Evolutionary conservation across 306 rosid genomes (phyloP).

Genomic region (Sechiopsis laciniata): DNA sequence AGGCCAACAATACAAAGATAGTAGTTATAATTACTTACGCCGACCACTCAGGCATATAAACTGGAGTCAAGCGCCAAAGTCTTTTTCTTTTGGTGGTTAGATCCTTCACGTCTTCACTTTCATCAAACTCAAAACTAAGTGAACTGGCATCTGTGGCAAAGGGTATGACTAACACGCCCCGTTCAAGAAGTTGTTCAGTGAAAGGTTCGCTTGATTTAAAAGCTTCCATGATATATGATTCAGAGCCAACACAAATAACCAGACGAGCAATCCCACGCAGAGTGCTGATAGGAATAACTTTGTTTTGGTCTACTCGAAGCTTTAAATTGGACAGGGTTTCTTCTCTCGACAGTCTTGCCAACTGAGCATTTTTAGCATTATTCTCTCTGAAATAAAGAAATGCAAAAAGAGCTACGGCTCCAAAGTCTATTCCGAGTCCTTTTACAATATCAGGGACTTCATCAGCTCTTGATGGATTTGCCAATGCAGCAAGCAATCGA

Average conservation of each 20-base stretch:
- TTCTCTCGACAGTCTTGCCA: slow-evolving; percentile 76
- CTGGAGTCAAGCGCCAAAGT: slow-evolving; percentile 80
- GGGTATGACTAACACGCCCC: slow-evolving; percentile 88
- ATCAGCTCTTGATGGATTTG: slow-evolving; percentile 59
- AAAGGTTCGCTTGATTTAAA: slow-evolving; percentile 66
- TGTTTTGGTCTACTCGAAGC: slow-evolving; percentile 67
- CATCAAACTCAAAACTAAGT: slow-evolving; percentile 53
- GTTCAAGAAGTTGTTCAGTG: slow-evolving; percentile 63
- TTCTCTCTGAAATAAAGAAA: slow-evolving; percentile 69
- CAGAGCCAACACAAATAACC: slow-evolving; percentile 83
- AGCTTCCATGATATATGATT: slow-evolving; percentile 54
- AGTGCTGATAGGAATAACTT: slow-evolving; percentile 52
- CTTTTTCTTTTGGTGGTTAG: slow-evolving; percentile 53
- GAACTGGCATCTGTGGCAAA: slow-evolving; percentile 59
- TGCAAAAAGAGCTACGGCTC: slow-evolving; percentile 70
- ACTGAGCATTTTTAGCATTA: slow-evolving; percentile 67
- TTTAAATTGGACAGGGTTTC: slow-evolving; percentile 73
- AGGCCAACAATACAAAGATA: slow-evolving; percentile 1
- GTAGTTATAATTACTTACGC: slow-evolving; percentile 42
- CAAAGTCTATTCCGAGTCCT: slow-evolving; percentile 75
- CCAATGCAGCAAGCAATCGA: slow-evolving; percentile 61
- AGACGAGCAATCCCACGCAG: slow-evolving; percentile 82
- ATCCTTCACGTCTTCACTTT: slow-evolving; percentile 47
- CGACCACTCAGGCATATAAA: slow-evolving; percentile 55
- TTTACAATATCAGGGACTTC: slow-evolving; percentile 46